phyloP scores from a whole-genome alignment of 176 grass and related monocot species.

The Musa beccarii region DNA sequence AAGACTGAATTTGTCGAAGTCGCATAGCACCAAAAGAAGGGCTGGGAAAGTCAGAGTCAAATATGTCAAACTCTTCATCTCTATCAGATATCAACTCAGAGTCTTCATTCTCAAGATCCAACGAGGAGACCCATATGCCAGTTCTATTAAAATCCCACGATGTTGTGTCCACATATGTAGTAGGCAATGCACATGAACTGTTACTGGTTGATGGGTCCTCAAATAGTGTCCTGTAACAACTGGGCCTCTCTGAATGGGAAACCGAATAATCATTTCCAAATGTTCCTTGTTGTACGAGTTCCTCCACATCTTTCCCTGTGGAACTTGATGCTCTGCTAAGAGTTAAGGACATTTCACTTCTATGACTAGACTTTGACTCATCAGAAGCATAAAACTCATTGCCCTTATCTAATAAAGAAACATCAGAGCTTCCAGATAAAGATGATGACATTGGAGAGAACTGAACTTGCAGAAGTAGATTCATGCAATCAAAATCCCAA shows the following conservation, averaged over 20 bases:
- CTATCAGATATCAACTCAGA: slow-evolving; percentile 28
- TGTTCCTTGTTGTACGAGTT: slow-evolving; percentile 4
- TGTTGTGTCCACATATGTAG: slow-evolving; percentile 12
- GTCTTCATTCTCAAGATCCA: slow-evolving; percentile 39
- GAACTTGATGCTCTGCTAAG: background rate
- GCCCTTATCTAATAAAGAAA: background rate
- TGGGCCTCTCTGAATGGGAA: slow-evolving; percentile 23
- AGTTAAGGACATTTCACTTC: slow-evolving; percentile 6
- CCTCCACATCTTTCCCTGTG: slow-evolving; percentile 7
- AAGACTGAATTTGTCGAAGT: background rate
- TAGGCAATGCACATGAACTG: slow-evolving; percentile 21
- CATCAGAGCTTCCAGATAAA: slow-evolving; percentile 7
- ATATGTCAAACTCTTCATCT: slow-evolving; percentile 19
- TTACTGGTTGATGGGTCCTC: slow-evolving; percentile 25
- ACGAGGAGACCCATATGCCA: slow-evolving; percentile 44
- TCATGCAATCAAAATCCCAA: slow-evolving; percentile 7
- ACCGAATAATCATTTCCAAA: slow-evolving; percentile 13
- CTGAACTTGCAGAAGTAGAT: slow-evolving; percentile 12
- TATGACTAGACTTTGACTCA: background rate
- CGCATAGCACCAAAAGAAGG: slow-evolving; percentile 31
- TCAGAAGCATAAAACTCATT: slow-evolving; percentile 12
- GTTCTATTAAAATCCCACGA: slow-evolving; percentile 32
- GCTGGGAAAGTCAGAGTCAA: slow-evolving; percentile 31
- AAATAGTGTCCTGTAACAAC: slow-evolving; percentile 6
- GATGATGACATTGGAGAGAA: slow-evolving; percentile 12